Evolutionary conservation across 768 basidiomycete species (phyloP).

Genomic region (Suillus americanus): DNA sequence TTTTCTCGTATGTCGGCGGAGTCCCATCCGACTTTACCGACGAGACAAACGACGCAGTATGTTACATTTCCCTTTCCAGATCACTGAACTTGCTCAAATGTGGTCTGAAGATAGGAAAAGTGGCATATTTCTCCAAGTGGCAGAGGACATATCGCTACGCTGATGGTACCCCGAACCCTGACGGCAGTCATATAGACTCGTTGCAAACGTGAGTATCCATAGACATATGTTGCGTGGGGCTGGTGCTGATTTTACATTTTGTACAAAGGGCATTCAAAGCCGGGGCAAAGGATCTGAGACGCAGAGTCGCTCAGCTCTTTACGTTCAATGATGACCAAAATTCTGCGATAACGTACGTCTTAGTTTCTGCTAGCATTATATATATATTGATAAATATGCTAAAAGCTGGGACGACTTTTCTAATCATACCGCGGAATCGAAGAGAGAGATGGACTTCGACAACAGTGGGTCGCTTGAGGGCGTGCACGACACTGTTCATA

Average conservation of each 20-base stretch:
- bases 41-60: constrained; percentile 6
- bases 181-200: constrained; percentile 12
- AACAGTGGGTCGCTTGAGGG: constrained; percentile 21
- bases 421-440: constrained; percentile 23
- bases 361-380: neutral
- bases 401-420: constrained; percentile 30
- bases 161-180: constrained; percentile 9
- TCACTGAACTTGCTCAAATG: neutral
- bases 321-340: constrained; percentile 16
- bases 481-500: constrained; percentile 21
- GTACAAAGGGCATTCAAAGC: constrained; percentile 17
- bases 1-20: constrained; percentile 14
- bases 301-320: constrained; percentile 21
- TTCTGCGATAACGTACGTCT: constrained; percentile 13
- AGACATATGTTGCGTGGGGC: neutral
- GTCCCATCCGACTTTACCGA: constrained; percentile 22
- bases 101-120: constrained; percentile 7
- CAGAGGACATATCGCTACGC: constrained; percentile 20
- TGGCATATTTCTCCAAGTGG: constrained; percentile 23
- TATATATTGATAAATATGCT: constrained; percentile 1
- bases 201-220: constrained; percentile 17
- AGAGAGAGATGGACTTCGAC: constrained; percentile 10
- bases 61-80: neutral
- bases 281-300: constrained; percentile 13
- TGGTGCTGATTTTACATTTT: neutral